phyloP scores from a whole-genome alignment of 495 filamentous ascomycete species.

The Aspergillus baeticus region DNA sequence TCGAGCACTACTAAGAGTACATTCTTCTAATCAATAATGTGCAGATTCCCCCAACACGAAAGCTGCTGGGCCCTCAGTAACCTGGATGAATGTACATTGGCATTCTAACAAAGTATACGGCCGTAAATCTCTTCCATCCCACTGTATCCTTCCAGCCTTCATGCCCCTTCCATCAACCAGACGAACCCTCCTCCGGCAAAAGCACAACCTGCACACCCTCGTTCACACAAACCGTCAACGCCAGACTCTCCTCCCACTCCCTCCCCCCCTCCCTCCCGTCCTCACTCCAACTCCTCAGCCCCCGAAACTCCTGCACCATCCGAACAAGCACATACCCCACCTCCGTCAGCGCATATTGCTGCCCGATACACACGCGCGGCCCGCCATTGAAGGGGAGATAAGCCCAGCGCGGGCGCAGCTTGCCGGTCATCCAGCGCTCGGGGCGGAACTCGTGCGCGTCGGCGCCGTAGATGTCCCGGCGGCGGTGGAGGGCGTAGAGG shows the following conservation, averaged over 20 bases:
- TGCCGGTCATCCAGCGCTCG: constrained; percentile 59
- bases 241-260: constrained; percentile 12
- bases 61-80: too few relatives aligned
- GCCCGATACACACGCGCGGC: constrained; percentile 78
- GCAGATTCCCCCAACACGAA: too few relatives aligned
- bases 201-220: constrained; percentile 6
- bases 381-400: constrained; percentile 74
- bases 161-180: background rate
- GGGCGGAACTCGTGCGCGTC: constrained; percentile 57
- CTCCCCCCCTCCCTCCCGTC: too few relatives aligned
- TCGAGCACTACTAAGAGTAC: too few relatives aligned
- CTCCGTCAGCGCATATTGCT: constrained; percentile 66
- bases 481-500: constrained; percentile 71
- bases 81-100: too few relatives aligned
- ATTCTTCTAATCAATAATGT: too few relatives aligned
- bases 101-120: too few relatives aligned
- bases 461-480: constrained; percentile 38
- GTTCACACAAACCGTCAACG: constrained; percentile 3
- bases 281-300: constrained; percentile 15
- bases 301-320: constrained; percentile 61
- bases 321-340: constrained; percentile 63
- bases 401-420: constrained; percentile 46
- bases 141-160: too few relatives aligned
- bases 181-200: background rate
- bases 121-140: too few relatives aligned